phyloP scores from a whole-genome alignment of 1,284 basidiomycete species.

The Cystobasidium slooffiae region DNA sequence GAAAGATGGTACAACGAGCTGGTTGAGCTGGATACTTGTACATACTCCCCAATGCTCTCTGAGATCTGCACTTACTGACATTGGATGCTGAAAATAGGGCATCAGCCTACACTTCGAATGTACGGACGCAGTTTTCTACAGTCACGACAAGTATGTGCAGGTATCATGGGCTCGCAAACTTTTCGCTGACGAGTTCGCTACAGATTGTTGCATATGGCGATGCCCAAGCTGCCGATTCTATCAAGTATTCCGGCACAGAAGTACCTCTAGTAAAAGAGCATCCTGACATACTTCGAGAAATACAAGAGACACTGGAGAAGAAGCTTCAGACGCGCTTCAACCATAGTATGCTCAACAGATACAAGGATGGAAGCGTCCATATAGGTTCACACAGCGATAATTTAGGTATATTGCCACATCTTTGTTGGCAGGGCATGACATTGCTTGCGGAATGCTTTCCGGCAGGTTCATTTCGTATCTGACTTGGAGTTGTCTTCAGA shows the following conservation, averaged over 20 bases:
- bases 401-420: background rate
- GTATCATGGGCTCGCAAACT: background rate
- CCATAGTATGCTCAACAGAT: slow-evolving; percentile 63
- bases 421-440: slow-evolving; percentile 50
- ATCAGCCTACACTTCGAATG: slow-evolving; percentile 63
- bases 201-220: slow-evolving; percentile 58
- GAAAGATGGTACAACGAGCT: slow-evolving; percentile 59
- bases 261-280: slow-evolving; percentile 60
- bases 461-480: slow-evolving; percentile 33
- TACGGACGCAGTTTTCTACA: slow-evolving; percentile 63
- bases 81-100: slow-evolving; percentile 53
- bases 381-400: slow-evolving; percentile 54
- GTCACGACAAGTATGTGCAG: slow-evolving; percentile 53
- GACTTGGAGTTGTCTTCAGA: background rate
- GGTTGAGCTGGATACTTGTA: slow-evolving; percentile 58
- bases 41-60: slow-evolving; percentile 37
- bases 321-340: slow-evolving; percentile 61
- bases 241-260: slow-evolving; percentile 60
- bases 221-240: slow-evolving; percentile 54
- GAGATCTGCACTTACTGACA: background rate
- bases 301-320: slow-evolving; percentile 58
- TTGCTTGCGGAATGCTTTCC: slow-evolving; percentile 54
- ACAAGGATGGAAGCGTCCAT: slow-evolving; percentile 60
- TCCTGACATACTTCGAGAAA: slow-evolving; percentile 57
- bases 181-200: background rate